Conservation (phyloP, 179 eudicot genomes). For the Beta macrorhiza region DNA sequence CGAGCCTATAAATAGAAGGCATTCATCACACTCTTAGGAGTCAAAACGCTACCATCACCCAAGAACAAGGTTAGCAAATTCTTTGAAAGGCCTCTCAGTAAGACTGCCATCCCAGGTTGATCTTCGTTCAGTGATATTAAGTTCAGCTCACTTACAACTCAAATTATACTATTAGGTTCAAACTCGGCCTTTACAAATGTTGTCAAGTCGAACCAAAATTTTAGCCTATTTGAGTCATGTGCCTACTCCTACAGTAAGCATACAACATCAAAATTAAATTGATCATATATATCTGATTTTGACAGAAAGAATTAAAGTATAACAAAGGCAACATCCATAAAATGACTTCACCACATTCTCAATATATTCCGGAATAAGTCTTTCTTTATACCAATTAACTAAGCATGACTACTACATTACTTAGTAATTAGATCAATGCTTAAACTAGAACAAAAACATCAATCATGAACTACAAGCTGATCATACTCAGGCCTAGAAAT, state of each 20-base stretch:
- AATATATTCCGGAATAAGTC: too few species aligned
- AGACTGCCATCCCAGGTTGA: constrained; percentile 23
- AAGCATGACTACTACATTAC: not conserved
- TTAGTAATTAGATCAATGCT: not conserved
- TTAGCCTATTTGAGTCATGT: too few species aligned
- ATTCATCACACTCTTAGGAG: constrained; percentile 23
- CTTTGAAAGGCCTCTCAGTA: constrained; percentile 31
- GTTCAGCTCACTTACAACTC: too few species aligned
- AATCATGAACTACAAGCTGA: constrained; percentile 29
- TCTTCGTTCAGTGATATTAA: not conserved
- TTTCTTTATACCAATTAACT: not conserved
- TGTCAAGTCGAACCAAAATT: too few species aligned
- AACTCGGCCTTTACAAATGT: too few species aligned
- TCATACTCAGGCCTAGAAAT: constrained; percentile 26
- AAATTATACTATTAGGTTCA: too few species aligned
- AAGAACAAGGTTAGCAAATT: constrained; percentile 31
- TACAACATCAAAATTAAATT: too few species aligned
- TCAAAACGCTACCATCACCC: constrained; percentile 22
- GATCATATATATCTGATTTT: too few species aligned
- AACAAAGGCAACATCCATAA: too few species aligned
- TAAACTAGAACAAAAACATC: not conserved
- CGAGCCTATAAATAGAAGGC: constrained; percentile 19
- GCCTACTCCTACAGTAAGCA: too few species aligned
- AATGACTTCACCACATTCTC: too few species aligned
- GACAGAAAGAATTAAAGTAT: too few species aligned